Evolutionary conservation across 495 filamentous ascomycete genomes (phyloP), one percentile per base, ranked within the genome.

Genomic region (Corynascus novoguineensis): DNA sequence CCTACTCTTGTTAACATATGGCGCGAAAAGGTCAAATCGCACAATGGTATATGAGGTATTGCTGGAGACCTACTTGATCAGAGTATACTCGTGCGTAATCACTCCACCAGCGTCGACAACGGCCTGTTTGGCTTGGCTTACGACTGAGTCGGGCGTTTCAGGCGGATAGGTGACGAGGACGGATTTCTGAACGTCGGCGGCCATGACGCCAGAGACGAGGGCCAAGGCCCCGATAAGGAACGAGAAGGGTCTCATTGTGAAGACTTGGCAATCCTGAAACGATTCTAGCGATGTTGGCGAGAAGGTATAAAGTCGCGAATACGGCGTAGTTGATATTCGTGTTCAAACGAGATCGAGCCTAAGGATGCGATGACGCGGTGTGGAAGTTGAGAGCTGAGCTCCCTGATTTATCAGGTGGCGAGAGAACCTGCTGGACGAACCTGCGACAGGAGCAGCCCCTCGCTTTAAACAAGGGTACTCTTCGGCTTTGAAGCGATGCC

Each of bases 121-220:
- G 0, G 83, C 83, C 31, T 85, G 72, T 75, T 84, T 95, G 35
- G 87, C 89, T 48, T 86, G 65, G 14, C 81, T 71, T 22, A 95
- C 62, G 19, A 93, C 74, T 24, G 75, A 78, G 51, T 86, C 75
- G 15, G 91, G 87, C 7, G 89, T 92, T 48, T 83, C 77, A 37
- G 81, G 73, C 24, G 85, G 84, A 68, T 89, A 96, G 64, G 80
- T 87, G 65, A 96, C 77, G 58, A 95, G 81, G 49, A 92, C 82
- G 47, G 85, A 81, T 64, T 91, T 89, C 58, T 85, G 79, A 55
- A 73, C 60, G 41, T 78, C 78, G 24, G 80, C 74, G 48, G 80
- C 77, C 21, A 74, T 73, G 41, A 77, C 84, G 57, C 83, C 72
- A 38, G 75, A 76, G 53, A 72, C 58, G 53, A 81, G 62, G 14